A percentile compares a stretch with the other conserved stretches of the same genome.
phyloP scores from a whole-genome alignment of 345 rosid species.

The Lepidium africanum region DNA sequence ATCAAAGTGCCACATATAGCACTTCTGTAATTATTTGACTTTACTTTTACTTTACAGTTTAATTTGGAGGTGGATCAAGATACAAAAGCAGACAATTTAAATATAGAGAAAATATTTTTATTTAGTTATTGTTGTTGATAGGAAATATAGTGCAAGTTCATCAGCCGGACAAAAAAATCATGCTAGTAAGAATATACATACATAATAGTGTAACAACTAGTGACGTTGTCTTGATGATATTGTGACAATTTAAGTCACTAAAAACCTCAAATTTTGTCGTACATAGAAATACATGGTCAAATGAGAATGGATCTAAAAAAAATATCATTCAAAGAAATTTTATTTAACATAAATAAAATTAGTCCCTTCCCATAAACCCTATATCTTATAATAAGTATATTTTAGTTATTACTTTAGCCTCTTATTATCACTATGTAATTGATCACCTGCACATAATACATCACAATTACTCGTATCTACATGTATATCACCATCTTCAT shows the following conservation, averaged over 20 bases:
- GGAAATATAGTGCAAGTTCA: too few species aligned
- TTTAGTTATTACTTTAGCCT: not conserved
- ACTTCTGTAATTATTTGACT: not conserved
- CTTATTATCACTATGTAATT: not conserved
- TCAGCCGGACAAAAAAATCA: too few species aligned
- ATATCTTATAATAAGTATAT: not conserved
- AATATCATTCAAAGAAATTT: not conserved
- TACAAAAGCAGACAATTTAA: not conserved
- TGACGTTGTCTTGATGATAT: not conserved
- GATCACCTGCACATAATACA: slow-evolving; percentile 4
- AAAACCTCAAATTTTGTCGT: not conserved
- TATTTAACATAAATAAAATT: slow-evolving; percentile 7
- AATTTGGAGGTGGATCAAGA: too few species aligned
- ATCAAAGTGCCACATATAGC: too few species aligned
- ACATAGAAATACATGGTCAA: not conserved
- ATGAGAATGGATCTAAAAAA: not conserved
- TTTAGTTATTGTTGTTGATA: too few species aligned
- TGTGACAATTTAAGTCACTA: not conserved
- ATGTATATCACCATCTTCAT: slow-evolving; percentile 14
- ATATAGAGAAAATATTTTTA: too few species aligned
- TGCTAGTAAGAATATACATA: too few species aligned
- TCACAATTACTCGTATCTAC: not conserved
- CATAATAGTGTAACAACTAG: too few species aligned
- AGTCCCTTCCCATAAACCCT: not conserved
- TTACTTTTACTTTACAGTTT: not conserved